Base-by-base conservation (phyloP, 257 asterid genomes). In the Avicennia marina region DNA sequence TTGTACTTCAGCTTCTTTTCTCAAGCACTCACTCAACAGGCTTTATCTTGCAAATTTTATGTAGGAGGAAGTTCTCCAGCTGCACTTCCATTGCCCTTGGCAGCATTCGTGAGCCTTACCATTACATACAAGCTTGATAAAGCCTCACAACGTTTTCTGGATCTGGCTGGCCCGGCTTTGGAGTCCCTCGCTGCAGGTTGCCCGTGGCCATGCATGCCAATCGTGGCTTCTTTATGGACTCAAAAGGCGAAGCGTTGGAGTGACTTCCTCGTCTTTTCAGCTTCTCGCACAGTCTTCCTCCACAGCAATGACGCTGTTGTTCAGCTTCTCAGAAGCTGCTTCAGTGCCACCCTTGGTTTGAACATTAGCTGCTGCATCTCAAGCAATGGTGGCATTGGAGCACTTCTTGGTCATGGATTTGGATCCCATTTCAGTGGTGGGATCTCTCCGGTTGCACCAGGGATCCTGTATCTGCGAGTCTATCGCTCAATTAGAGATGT, bases 141-240 rank as follows among this genome's bases (percentile, higher is more conserved):
- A 71, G 90, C 90, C 41, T 91, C 97, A 38, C 98, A 91, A 38
- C 96, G 87, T 10, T 91, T 91, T 58, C 95, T 91, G 11, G 83
- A 88, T 75, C 80, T 91, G 44, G 98, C 98, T 0, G 98, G 98
- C 46, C 98, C 98, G 0, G 97, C 97, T 49, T 63, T 91, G 62
- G 98, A 91, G 79, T 76, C 89, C 46, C 97, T 91, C 15, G 98
- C 98, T 2, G 98, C 97, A 9, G 97, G 98, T 56, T 91, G 97
- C 72, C 98, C 97, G 0, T 91, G 98, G 97, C 98, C 98, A 24
- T 91, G 98, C 78, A 88, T 88, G 98, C 95, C 97, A 4, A 83
- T 88, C 51, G 98, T 91, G 47, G 95, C 96, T 51, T 91, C 98
- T 45, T 42, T 91, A 40, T 91, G 98, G 98, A 88, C 95, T 55